Evolutionary conservation across 345 rosid species (phyloP), one percentile per base, ranked within the genome.

Genomic region (Lepidium sativum): DNA sequence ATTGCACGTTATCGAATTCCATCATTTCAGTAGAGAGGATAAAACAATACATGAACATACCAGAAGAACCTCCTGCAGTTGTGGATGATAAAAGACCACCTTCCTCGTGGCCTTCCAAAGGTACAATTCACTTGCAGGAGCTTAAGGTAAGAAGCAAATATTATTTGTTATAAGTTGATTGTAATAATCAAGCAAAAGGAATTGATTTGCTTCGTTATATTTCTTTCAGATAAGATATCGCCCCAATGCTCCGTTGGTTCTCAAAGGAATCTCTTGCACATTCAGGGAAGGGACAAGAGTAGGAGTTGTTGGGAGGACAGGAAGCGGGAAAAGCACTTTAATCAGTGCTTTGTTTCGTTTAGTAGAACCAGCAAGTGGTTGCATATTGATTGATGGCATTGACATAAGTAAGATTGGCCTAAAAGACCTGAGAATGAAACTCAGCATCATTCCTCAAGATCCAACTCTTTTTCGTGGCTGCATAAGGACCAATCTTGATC

Each of bases 381-480:
- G 54, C 52, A 85, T 92, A 47, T 73, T 78, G 40, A 80, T 92
- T 9, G 97, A 89, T 69, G 88, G 83, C 49, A 73, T 89, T 57
- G 89, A 92, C 78, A 84, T 92, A 20, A 72, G 94, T 61, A 69
- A 78, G 0, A 84, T 92, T 6, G 98, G 98, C 14, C 70, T 92
- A 4, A 89, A 85, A 69, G 98, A 89, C 72, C 57, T 92, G 68
- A 87, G 98, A 54, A 75, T 77, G 81, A 92, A 85, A 75, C 88
- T 92, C n/a, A 84, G 98, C 76, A 89, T 89, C 71, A 89, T 92
- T 70, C 98, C 98, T 71, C 98, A 92, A 71, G 98, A 92, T 8
- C 89, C 98, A 61, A 83, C 96, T 55, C 91, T 89, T 47, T 89
- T 92, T 68, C 69, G 82, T 54, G 98, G 96, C 16, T 84, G 91